A percentile compares a stretch with the other conserved stretches of the same genome.
These are phyloP conservation scores for Moesziomyces aphidis DNA, from an alignment of 1,284 basidiomycete species.

Conservation along the genomic window DNA sequence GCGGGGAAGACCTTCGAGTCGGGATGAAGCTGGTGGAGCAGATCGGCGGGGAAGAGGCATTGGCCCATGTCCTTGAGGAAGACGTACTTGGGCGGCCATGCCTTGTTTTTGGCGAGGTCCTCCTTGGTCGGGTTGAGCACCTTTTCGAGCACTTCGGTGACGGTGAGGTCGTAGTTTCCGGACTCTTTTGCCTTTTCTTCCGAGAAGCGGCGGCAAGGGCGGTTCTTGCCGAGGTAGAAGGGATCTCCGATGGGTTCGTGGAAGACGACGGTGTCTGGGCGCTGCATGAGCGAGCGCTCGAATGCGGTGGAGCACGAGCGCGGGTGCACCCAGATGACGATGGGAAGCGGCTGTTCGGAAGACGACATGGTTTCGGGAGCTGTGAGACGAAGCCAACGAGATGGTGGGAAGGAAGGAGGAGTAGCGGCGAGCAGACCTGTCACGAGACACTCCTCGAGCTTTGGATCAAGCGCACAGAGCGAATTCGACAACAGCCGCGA, in stretches of 20 bases:
- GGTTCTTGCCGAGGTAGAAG: conserved; percentile 55
- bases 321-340: conserved; percentile 60
- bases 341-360: conserved; percentile 37
- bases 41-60: conserved; percentile 53
- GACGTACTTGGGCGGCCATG: conserved; percentile 50
- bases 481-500: no score
- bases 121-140: conserved; percentile 43
- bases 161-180: conserved; percentile 48
- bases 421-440: neutral
- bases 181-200: conserved; percentile 48
- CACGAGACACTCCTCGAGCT: no score
- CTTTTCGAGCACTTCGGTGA: conserved; percentile 46
- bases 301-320: conserved; percentile 60
- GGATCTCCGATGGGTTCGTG: conserved; percentile 63
- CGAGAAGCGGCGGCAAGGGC: conserved; percentile 52
- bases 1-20: conserved; percentile 57
- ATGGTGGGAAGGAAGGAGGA: neutral
- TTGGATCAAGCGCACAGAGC: no score
- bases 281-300: conserved; percentile 62
- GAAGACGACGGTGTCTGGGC: conserved; percentile 56
- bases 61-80: conserved; percentile 67
- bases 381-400: neutral
- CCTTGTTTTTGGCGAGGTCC: conserved; percentile 32
- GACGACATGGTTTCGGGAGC: conserved; percentile 10
- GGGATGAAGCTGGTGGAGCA: conserved; percentile 55